These are phyloP conservation scores for Aureobasidium namibiae DNA, from an alignment of 2,329 filamentous ascomycete species.

Conservation along the genomic window DNA sequence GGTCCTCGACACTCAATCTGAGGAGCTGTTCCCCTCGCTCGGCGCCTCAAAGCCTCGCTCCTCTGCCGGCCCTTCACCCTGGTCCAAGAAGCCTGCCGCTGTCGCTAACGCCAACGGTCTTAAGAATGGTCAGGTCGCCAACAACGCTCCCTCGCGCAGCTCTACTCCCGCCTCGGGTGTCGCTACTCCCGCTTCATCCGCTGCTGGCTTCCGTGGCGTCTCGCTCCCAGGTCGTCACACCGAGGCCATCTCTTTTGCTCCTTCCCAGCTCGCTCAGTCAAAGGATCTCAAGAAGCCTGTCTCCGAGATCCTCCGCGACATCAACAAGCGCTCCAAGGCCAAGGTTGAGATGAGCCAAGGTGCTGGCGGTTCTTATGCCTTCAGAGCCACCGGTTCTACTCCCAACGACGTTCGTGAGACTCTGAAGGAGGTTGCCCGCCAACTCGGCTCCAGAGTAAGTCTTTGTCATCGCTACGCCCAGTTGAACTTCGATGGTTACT, in stretches of 20 bases:
- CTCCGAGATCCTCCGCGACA: slow-evolving; percentile 76
- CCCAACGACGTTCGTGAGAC: slow-evolving; percentile 73
- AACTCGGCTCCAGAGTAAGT: slow-evolving; percentile 79
- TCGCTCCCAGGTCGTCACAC: slow-evolving; percentile 73
- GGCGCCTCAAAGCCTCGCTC: slow-evolving; percentile 60
- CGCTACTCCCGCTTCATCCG: slow-evolving; percentile 41
- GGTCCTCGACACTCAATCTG: slow-evolving; percentile 69
- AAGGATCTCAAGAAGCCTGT: slow-evolving; percentile 77
- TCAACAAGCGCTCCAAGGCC: slow-evolving; percentile 86
- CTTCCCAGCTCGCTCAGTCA: slow-evolving; percentile 67
- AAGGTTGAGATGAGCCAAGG: slow-evolving; percentile 69
- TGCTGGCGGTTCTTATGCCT: slow-evolving; percentile 65
- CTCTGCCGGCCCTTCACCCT: slow-evolving; percentile 60
- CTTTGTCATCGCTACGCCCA: slow-evolving; percentile 19
- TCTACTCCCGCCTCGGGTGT: slow-evolving; percentile 56
- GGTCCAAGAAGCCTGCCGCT: slow-evolving; percentile 60
- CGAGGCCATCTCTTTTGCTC: slow-evolving; percentile 65
- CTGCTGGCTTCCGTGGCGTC: slow-evolving; percentile 40
- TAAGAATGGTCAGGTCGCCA: slow-evolving; percentile 46
- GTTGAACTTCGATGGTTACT: not conserved
- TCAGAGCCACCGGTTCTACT: slow-evolving; percentile 76
- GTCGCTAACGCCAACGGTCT: slow-evolving; percentile 43
- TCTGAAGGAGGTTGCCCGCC: slow-evolving; percentile 78
- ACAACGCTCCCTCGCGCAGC: slow-evolving; percentile 46
- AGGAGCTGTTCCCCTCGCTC: slow-evolving; percentile 89